These are phyloP conservation scores for Cryptomeria japonica DNA, from an alignment of 75 land plant species.

Conservation along the genomic window DNA sequence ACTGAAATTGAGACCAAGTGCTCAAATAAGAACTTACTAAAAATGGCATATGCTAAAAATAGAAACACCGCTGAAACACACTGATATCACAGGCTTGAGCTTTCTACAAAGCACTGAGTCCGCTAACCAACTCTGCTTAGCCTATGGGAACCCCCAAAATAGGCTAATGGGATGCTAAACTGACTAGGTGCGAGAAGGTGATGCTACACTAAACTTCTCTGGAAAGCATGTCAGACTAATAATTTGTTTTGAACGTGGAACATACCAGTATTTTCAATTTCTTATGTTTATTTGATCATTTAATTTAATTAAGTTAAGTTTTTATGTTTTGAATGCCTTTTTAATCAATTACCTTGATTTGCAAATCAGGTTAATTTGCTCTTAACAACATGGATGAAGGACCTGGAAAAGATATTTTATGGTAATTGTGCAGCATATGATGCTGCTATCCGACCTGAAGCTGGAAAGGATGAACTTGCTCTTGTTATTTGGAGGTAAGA, in stretches of 20 bases:
- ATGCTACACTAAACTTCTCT: background rate
- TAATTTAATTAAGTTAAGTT: background rate
- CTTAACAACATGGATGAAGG: slow-evolving; percentile 96
- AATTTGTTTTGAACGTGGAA: background rate
- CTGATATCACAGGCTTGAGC: no score
- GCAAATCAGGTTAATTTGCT: slow-evolving; percentile 75
- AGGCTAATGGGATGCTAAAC: no score
- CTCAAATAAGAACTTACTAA: no score
- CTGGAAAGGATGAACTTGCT: slow-evolving; percentile 74
- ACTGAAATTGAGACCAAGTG: no score
- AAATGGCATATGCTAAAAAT: no score
- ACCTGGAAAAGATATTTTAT: slow-evolving; percentile 95
- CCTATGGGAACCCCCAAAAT: no score
- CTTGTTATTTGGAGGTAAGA: slow-evolving; percentile 81
- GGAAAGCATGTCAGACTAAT: background rate
- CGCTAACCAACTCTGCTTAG: no score
- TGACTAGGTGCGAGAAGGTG: no score
- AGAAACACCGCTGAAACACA: no score
- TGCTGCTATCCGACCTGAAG: slow-evolving; percentile 70
- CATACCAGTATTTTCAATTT: background rate
- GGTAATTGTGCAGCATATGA: slow-evolving; percentile 94
- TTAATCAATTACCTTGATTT: background rate
- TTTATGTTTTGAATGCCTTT: background rate
- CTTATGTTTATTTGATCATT: background rate
- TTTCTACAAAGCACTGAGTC: no score